Conservation (phyloP, 495 filamentous ascomycete species). For the Penicillium odoratum region DNA sequence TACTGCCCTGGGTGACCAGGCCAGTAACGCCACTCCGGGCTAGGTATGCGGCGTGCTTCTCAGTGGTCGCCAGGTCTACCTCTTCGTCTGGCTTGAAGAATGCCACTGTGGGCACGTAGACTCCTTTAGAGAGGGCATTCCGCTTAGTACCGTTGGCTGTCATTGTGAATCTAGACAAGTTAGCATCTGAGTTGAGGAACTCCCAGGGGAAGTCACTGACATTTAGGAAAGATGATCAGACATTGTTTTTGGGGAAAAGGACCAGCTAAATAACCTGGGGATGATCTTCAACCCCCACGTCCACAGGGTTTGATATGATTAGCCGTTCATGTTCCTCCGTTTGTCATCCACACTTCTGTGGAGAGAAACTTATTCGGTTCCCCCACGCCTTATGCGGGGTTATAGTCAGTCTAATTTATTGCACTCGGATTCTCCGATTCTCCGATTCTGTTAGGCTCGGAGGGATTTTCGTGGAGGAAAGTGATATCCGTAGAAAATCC, state of each 20-base stretch:
- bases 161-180: slow-evolving; percentile 17
- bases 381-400: slow-evolving; percentile 26
- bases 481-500: background rate
- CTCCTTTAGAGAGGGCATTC: slow-evolving; percentile 45
- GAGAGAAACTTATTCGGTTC: slow-evolving; percentile 1
- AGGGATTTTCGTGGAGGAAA: slow-evolving; percentile 11
- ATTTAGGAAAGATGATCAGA: background rate
- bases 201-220: background rate
- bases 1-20: slow-evolving; percentile 83
- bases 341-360: slow-evolving; percentile 7
- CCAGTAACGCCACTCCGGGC: slow-evolving; percentile 77
- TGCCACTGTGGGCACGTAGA: slow-evolving; percentile 70
- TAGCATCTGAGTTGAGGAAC: background rate
- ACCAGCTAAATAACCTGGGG: slow-evolving; percentile 20
- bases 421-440: background rate
- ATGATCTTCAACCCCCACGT: slow-evolving; percentile 26
- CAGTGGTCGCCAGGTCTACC: slow-evolving; percentile 65
- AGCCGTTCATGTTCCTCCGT: slow-evolving; percentile 14
- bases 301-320: slow-evolving; percentile 14
- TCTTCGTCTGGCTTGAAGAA: slow-evolving; percentile 65
- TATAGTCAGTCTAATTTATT: slow-evolving; percentile 1
- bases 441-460: background rate
- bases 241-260: background rate
- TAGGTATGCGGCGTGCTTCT: slow-evolving; percentile 79
- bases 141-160: slow-evolving; percentile 24